Conservation (phyloP, 805 yeast genomes). For the Yarrowia deformans region DNA sequence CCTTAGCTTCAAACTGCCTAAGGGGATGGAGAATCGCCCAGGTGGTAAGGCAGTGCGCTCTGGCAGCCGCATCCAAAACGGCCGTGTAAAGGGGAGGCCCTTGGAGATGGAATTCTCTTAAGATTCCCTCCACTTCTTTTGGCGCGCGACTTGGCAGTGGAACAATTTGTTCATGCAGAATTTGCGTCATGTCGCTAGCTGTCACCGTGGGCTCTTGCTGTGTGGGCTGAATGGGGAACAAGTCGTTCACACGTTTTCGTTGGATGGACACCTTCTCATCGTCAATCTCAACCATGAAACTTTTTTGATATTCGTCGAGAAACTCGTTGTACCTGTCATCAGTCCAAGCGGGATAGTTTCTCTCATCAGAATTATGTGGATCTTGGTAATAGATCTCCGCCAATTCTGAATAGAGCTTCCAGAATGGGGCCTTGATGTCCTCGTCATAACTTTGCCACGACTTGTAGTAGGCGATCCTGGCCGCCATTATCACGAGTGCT, state of each 20-base stretch:
- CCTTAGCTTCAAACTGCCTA: too few species aligned
- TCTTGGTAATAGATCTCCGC: neutral
- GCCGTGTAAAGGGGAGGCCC: neutral
- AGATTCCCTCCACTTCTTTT: neutral
- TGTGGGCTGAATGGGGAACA: neutral
- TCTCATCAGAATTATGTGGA: neutral
- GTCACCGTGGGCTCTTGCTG: neutral
- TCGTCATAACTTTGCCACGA: slow-evolving; percentile 2
- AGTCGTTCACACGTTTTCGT: neutral
- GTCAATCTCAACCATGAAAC: neutral
- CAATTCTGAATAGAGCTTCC: slow-evolving; percentile 13
- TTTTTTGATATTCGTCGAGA: neutral
- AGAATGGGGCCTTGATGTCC: neutral
- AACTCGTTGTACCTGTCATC: slow-evolving; percentile 3
- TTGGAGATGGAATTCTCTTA: neutral
- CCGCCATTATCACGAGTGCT: neutral
- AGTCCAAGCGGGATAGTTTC: neutral
- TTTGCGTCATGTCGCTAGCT: neutral
- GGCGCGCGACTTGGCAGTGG: slow-evolving; percentile 2
- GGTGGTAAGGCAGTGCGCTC: neutral
- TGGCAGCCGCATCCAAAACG: neutral
- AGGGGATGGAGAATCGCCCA: too few species aligned
- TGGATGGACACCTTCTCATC: neutral
- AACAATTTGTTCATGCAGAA: neutral
- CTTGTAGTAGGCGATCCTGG: slow-evolving; percentile 5